Evolutionary conservation across 2,329 filamentous ascomycete species (phyloP).

Genomic region (Aspergillus floridensis): DNA sequence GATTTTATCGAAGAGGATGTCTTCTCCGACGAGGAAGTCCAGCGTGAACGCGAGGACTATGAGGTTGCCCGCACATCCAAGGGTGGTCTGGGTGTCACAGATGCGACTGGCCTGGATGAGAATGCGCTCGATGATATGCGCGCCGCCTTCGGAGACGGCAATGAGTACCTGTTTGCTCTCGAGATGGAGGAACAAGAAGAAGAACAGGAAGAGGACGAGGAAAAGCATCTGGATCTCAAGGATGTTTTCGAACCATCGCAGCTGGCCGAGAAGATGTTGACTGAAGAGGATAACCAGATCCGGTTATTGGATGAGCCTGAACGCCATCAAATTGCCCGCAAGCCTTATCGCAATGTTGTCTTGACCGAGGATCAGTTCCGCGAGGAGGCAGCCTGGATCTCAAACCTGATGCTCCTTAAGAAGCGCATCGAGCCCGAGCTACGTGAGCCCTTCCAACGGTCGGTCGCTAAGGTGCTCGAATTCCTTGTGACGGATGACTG

Average conservation of each 20-base stretch:
- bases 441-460: constrained; percentile 77
- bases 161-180: constrained; percentile 93
- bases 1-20: constrained; percentile 98
- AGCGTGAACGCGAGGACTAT: constrained; percentile 75
- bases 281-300: constrained; percentile 90
- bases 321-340: constrained; percentile 87
- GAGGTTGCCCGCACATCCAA: constrained; percentile 80
- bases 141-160: constrained; percentile 90
- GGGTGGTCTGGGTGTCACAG: constrained; percentile 66
- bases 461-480: constrained; percentile 86
- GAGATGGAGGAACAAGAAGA: constrained; percentile 81
- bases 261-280: constrained; percentile 88
- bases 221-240: constrained; percentile 86
- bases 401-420: constrained; percentile 83
- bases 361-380: constrained; percentile 80
- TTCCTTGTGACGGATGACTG: constrained; percentile 94
- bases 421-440: constrained; percentile 72
- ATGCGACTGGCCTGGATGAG: constrained; percentile 83
- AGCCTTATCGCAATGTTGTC: constrained; percentile 78
- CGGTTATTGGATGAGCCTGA: constrained; percentile 87
- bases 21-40: constrained; percentile 77
- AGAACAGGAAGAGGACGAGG: constrained; percentile 72
- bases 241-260: constrained; percentile 98
- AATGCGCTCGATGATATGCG: constrained; percentile 94
- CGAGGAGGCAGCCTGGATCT: constrained; percentile 90